Evolutionary conservation across 176 grass and related monocot species (phyloP), one percentile per base, ranked within the genome.

Genomic region (Alopecurus myosuroides): DNA sequence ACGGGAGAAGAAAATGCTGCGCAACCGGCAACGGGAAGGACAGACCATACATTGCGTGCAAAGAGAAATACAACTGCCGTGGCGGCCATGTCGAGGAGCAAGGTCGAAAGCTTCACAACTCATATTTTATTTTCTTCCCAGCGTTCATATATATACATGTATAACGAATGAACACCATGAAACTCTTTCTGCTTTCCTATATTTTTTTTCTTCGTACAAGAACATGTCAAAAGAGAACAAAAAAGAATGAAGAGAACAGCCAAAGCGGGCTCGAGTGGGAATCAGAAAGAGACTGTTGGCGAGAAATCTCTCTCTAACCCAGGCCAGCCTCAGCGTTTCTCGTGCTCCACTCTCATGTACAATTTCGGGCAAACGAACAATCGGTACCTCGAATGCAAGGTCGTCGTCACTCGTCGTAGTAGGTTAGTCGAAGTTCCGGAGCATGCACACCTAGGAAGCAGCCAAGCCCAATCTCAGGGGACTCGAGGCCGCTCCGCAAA

Each of bases 181-280:
- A 91, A 86, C 72, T 86, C 45, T 71, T 87, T 89, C 76, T 71
- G 40, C 71, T 88, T 89, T 84, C 88, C 77, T 87, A 77, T 88
- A 31, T 68, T 37, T 92, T 76, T 93, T 89, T 90, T 89, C 70
- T 81, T 88, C 91, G 91, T 93, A 97, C 94, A 93, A 91, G 66
- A 93, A 86, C 77, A 93, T 79, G 77, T 89, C 72, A 79, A 83
- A 55, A 79, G 63, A 7, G 61, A 46, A 45, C 37, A 3, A 41
- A 77, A 72, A 66, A 35, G 13, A 25, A 23, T 73, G 25, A 44
- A 35, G 3, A 44, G 49, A 80, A 60, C 55, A 58, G 20, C 77
- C 49, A 82, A 85, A 75, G 61, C 61, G 28, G 67, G 75, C 81
- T 83, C 20, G 26, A 44, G 19, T 65, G 81, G 78, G 53, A 58